Evolutionary conservation across 2,329 filamentous ascomycete genomes (phyloP), one percentile per base, ranked within the genome.

Genomic region (Pseudocercospora cruenta): DNA sequence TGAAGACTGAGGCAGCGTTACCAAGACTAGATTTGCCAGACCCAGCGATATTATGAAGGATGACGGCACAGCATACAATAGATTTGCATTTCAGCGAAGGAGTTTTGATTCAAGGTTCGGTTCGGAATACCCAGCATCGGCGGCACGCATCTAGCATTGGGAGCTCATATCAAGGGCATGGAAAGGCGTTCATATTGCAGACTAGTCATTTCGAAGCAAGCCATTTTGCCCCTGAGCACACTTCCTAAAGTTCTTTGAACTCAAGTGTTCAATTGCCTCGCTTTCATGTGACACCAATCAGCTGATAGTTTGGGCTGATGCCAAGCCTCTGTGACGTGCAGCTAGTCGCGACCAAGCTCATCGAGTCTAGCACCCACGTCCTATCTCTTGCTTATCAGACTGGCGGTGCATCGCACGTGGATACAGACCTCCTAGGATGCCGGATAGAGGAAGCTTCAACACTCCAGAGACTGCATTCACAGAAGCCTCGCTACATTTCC

Each of bases 1-100:
- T 73, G 64, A 72, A 71, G 54, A 70, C 63, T 51, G 70, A 71
- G 58, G 47, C 65, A 22, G 62, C 69, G 58, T 36, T 71, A 24
- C 61, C 65, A 21, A 57, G 39, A 26, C 58, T 67, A 16, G 61
- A 67, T 10, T 51, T 67, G 6, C 65, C 65, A 26, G 65, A 64
- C 57, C 61, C 65, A 26, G 65, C 65, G 24, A 59, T 67, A 24
- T n/a, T 64, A 64, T 33, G 22, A 49, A 16, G 36, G 58, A 51
- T 19, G n/a, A 39, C n/a, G 28, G 55, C 19, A 58, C 16, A 43
- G 2, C 4, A 36, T 19, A 58, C 16, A 24, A 58, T 43, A 58
- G 31, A 43, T 1, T 19, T 58, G 28, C n/a, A 28, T 21, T 58
- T 58, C 55, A 58, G 55, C 55, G 55, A 58, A 43, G 55, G 55